Base-by-base conservation (phyloP, 805 yeast species). In the Saccharomycodes ludwigii region DNA sequence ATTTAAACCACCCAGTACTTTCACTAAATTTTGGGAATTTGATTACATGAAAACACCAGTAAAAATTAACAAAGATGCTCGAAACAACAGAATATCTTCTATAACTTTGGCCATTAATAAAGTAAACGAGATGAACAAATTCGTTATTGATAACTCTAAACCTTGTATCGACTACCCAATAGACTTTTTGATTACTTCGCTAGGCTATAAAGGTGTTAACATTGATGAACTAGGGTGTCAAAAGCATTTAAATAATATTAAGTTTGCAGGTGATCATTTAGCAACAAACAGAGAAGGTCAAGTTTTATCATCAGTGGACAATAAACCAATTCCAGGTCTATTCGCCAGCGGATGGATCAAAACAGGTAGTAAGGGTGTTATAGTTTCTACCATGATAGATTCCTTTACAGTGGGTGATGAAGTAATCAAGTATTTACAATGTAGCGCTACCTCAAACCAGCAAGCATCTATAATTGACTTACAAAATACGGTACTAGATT, bases 311-410 rank as follows among this genome's bases (percentile, higher is more conserved):
- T 35, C 41, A 1, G 31, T 41, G 1, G 47, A 44, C 13, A n/a
- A n/a, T n/a, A 37, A 32, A 25, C 42, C 38, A 22, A 43, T 50
- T 18, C 58, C 48, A 2, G 78, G 83, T 1, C 57, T 83, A 36
- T 88, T 85, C 44, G 75, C 81, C 2, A 62, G 85, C 6, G 98
- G 98, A 0, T 91, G 98, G 98, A 76, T 85, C 29, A 73, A 79
- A 35, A 74, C 70, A 31, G 94, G 94, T 1, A 80, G 94, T 6
- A 68, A 68, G 18, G 98, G 98, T 1, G 93, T 84, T 3, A 91
- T 91, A 41, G 93, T 94, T 12, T 67, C 82, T 10, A 84, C 97
- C 1, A 81, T 88, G 78, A 68, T 77, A 66, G 85, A 80, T 37
- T 72, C 95, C 1, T 76, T 76, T 40, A 68, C 72, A 6, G 76